Base-by-base conservation (phyloP, 1,139 yeast genomes). In the Zygotorulaspora mrakii region DNA sequence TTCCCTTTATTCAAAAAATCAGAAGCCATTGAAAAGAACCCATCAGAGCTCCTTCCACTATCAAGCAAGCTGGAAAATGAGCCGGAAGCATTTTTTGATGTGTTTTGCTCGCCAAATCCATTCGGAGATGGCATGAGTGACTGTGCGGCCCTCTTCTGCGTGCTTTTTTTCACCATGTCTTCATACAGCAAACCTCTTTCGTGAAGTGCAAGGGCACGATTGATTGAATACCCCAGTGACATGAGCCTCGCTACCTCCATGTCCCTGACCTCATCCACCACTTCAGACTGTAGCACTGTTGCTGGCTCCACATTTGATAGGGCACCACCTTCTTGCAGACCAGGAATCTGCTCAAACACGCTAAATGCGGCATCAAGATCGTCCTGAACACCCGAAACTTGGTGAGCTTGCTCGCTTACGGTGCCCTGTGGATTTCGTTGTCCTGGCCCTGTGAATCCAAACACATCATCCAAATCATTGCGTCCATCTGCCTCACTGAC, bases 231-330 rank as follows among this genome's bases (percentile, higher is more conserved):
- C 3, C 56, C 62, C 31, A 60, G 38, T 1, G 64, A 59, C 64
- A 60, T 59, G 33, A 60, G 33, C 35, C 43, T 50, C 1, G 65
- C 62, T 13, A 60, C 49, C 39, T 60, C 64, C 62, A 58, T 56
- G 38, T 60, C 65, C 35, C 45, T 53, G 2, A 55, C 57, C 36
- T 59, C 63, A 40, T 60, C 64, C 3, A 57, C 54, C 6, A 55
- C 41, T 17, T 28, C 28, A n/a, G 32, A 10, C 4, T 36, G 45
- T 5, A 35, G 30, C 17, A 27, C 36, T n/a, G 4, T 21, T 16
- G 22, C 39, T n/a, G n/a, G n/a, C n/a, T n/a, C n/a, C n/a, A n/a
- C n/a, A n/a, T n/a, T n/a, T n/a, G n/a, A n/a, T n/a, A n/a, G n/a
- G n/a, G n/a, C n/a, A n/a, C n/a, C n/a, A n/a, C n/a, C n/a, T n/a